These are phyloP conservation scores for Batkoa obscura DNA, from an alignment of 371 early-diverging fungal species.

Conservation along the genomic window DNA sequence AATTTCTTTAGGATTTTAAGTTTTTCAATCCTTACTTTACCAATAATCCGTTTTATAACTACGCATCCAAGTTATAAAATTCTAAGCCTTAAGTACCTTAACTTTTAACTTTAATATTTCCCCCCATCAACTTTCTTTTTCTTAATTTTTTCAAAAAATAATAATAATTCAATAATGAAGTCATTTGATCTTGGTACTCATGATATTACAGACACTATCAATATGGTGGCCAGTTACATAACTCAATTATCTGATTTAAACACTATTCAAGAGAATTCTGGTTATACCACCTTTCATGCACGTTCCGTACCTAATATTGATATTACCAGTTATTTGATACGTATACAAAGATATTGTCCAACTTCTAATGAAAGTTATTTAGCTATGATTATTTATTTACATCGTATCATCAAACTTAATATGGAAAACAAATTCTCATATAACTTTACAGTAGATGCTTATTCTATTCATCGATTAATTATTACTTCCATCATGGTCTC, in stretches of 20 bases:
- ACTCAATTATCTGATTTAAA: conserved; percentile 32
- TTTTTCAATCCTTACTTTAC: too few species aligned
- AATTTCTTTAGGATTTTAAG: too few species aligned
- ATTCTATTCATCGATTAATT: conserved; percentile 72
- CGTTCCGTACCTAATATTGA: conserved; percentile 74
- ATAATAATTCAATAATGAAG: conserved; percentile 17
- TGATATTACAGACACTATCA: conserved; percentile 40
- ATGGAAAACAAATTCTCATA: conserved; percentile 19
- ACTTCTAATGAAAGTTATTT: conserved; percentile 72
- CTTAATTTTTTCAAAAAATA: too few species aligned
- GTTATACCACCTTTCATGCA: conserved; percentile 56
- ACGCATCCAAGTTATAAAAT: too few species aligned
- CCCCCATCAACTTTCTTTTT: too few species aligned
- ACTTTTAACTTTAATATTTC: too few species aligned
- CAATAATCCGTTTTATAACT: too few species aligned
- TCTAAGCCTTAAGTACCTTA: too few species aligned
- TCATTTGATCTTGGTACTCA: conserved; percentile 29
- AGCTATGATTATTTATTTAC: conserved; percentile 63
- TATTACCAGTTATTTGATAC: conserved; percentile 53
- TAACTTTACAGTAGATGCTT: conserved; percentile 57
- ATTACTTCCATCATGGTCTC: conserved; percentile 65
- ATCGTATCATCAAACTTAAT: conserved; percentile 37
- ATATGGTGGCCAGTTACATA: conserved; percentile 34
- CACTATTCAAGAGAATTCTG: conserved; percentile 16
- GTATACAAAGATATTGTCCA: conserved; percentile 83